Base-by-base conservation (phyloP, 768 basidiomycete species). In the Lentinus brumalis region DNA sequence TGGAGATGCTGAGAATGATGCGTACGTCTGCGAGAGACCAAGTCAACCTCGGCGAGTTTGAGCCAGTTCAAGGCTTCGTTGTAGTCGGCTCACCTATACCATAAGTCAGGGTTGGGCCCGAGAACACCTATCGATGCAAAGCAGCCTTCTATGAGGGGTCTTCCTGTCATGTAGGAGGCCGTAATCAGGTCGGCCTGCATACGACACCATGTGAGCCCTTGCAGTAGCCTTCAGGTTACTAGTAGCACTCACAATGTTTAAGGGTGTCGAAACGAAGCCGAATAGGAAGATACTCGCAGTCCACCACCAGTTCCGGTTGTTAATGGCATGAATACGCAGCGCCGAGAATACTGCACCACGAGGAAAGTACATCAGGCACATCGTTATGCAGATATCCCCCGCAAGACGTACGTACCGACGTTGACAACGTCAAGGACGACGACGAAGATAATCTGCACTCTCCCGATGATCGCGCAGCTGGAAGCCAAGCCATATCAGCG, bases 291-390 rank as follows among this genome's bases (percentile, higher is more conserved):
- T 42, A 4, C 53, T 11, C 2, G 49, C 49, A 6, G 59, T 60
- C 47, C 53, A 55, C 16, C 47, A 50, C 59, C 53, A 55, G 8
- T 50, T 60, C 10, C 50, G 40, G 39, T 50, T 31, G 30, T 60
- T 60, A 16, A 60, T 60, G 5, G 47, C 59, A 26, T 60, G 59
- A 6, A 60, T 38, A 12, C 59, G 59, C 2, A 60, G 59, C 5
- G 53, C 53, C n/a, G 53, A 60, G 47, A 60, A 60, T 10, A 49
- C 59, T 60, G 26, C 35, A 11, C n/a, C 0, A 53, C 1, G 2
- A 8, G 12, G 11, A 26, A 7, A 2, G 15, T 14, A 12, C 16
- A 7, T n/a, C 16, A 6, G n/a, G 35, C 38, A 31, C 15, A 18
- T 14, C 46, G 21, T 5, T 5, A 2, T 14, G 4, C 12, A 5